Base-by-base conservation (phyloP, 2,329 filamentous ascomycete species). In the Aspergillus texensis region DNA sequence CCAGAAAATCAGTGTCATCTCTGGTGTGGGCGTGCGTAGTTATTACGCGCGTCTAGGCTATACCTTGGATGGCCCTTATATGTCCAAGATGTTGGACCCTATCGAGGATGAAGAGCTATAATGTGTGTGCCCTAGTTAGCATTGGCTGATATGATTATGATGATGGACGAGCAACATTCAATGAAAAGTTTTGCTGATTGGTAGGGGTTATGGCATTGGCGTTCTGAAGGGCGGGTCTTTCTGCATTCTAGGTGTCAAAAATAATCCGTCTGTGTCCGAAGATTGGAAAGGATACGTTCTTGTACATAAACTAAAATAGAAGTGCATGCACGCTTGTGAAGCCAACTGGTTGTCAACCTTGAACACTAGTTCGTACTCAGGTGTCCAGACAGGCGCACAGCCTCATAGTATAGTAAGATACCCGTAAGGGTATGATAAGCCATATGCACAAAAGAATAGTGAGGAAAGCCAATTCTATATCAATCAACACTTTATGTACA, bases 21-120 rank as follows among this genome's bases (percentile, higher is more conserved):
- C 93, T n/a, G 95, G 95, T 34, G 94, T 99, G 9, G 95, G 95
- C 14, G 96, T 98, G 21, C 85, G 95, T 74, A 96, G 92, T 74
- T 99, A 99, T 77, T 99, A 99, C 76, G 89, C 87, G 67, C 94
- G 94, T 77, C 85, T 99, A 36, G 95, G 95, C 1, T 99, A 97
- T 81, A 92, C 88, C 84, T 84, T 99, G 34, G 95, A 99, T 77
- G 95, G 95, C 11, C 93, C 92, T 12, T 97, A 96, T 68, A 92
- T 84, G 82, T 84, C 81, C 65, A 84, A 84, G 72, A 80, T 78
- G 76, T 69, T 84, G 56, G 77, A 79, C 54, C 77, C 77, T 28
- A 70, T 79, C 59, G 77, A 79, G 36, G 74, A 75, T 41, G 78
- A 81, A 45, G 74, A 75, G 45, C 76, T 62, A 16, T 67, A 52